Evolutionary conservation across 805 yeast species (phyloP).

Genomic region (Cyberlindnera americana): DNA sequence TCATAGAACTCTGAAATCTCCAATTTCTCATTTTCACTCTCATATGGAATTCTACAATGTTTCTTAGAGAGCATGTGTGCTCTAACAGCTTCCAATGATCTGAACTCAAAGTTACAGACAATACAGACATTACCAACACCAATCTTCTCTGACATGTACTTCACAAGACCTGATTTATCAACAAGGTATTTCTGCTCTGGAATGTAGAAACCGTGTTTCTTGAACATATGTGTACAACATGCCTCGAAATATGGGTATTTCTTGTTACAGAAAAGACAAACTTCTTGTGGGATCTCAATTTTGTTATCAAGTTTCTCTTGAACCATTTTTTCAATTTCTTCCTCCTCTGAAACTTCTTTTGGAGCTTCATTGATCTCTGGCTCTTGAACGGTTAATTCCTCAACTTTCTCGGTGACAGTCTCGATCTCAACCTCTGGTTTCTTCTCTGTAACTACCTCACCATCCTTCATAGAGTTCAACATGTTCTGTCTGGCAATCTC

Average conservation of each 20-base stretch:
- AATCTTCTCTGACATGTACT: constrained; percentile 83
- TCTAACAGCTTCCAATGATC: constrained; percentile 78
- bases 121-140: constrained; percentile 90
- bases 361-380: constrained; percentile 8
- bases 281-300: constrained; percentile 45
- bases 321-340: constrained; percentile 36
- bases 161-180: constrained; percentile 69
- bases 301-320: constrained; percentile 36
- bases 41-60: constrained; percentile 90
- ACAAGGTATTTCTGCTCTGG: constrained; percentile 78
- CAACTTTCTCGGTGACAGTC: not conserved
- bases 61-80: constrained; percentile 87
- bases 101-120: constrained; percentile 81
- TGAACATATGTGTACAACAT: constrained; percentile 72
- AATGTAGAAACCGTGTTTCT: constrained; percentile 75
- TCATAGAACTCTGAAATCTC: constrained; percentile 93
- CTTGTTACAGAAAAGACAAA: constrained; percentile 52
- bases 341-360: constrained; percentile 34
- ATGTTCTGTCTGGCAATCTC: constrained; percentile 39
- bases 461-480: constrained; percentile 27
- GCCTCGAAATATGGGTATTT: constrained; percentile 44
- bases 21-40: constrained; percentile 72
- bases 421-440: not conserved
- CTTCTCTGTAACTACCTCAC: not conserved
- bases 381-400: constrained; percentile 3